These are phyloP conservation scores for Pythium utonaiense DNA, from an alignment of 352 stramenopile genomes.

Conservation along the genomic window DNA sequence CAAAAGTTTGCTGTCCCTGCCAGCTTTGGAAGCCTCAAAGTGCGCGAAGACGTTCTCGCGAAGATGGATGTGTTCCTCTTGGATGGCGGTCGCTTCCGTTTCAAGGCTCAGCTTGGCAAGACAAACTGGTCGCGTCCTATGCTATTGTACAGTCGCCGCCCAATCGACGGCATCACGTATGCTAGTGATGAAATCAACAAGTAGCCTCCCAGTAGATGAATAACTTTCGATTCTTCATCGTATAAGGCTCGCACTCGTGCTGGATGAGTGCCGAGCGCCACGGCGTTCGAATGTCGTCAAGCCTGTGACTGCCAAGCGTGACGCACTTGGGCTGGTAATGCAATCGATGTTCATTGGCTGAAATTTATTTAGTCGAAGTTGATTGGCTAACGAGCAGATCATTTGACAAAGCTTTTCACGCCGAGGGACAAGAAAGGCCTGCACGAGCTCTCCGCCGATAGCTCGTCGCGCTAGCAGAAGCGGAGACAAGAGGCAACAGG, in stretches of 20 bases:
- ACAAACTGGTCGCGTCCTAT: slow-evolving; percentile 81
- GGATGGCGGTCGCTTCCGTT: slow-evolving; percentile 51
- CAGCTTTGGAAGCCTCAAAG: slow-evolving; percentile 58
- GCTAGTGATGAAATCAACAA: neutral
- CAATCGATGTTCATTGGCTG: slow-evolving; percentile 3
- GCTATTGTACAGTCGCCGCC: slow-evolving; percentile 57
- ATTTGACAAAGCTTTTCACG: neutral
- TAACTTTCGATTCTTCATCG: too few relatives aligned
- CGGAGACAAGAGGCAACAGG: neutral
- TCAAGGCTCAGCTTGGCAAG: slow-evolving; percentile 60
- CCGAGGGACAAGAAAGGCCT: neutral
- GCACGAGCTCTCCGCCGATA: neutral
- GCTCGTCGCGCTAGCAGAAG: neutral
- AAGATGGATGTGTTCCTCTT: slow-evolving; percentile 65
- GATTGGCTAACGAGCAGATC: slow-evolving; percentile 14
- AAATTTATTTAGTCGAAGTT: neutral
- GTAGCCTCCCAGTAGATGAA: too few relatives aligned
- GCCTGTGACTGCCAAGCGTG: neutral
- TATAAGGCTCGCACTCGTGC: too few relatives aligned
- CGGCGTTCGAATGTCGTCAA: too few relatives aligned
- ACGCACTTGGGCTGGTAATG: neutral
- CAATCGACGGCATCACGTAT: neutral
- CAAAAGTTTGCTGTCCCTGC: slow-evolving; percentile 43
- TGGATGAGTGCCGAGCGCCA: too few relatives aligned
- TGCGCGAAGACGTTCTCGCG: slow-evolving; percentile 58